These are phyloP conservation scores for Allium sativum DNA, from an alignment of 106 monocot species.

Conservation along the genomic window DNA sequence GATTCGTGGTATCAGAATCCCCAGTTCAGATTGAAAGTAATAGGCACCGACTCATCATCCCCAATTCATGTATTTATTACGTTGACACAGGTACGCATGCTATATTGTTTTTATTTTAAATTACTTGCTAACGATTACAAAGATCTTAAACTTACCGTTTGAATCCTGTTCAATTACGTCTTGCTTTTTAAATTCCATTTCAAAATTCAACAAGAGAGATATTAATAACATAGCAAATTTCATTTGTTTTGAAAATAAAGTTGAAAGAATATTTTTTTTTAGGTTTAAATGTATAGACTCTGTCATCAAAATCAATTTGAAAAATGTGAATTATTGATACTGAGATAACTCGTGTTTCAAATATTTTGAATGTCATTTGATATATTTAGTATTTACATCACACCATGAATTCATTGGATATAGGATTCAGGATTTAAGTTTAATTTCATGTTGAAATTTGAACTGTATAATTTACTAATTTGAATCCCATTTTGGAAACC, in stretches of 20 bases:
- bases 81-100: constrained; percentile 65
- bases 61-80: constrained; percentile 97
- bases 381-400: background rate
- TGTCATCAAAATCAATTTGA: no score
- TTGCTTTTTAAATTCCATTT: background rate
- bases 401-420: background rate
- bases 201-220: background rate
- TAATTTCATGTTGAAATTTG: background rate
- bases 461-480: background rate
- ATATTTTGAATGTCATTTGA: no score
- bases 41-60: constrained; percentile 52
- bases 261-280: background rate
- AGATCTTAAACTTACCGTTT: background rate
- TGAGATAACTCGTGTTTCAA: no score
- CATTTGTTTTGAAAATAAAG: background rate
- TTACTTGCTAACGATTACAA: no score
- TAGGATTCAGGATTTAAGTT: background rate
- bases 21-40: constrained; percentile 67
- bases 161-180: background rate
- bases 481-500: background rate
- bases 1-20: constrained; percentile 99
- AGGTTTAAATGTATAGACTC: no score
- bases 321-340: no score
- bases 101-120: no score
- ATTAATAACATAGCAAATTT: background rate